Conservation (phyloP, 176 grass and related monocot genomes). For the Hyparrhenia diplandra region DNA sequence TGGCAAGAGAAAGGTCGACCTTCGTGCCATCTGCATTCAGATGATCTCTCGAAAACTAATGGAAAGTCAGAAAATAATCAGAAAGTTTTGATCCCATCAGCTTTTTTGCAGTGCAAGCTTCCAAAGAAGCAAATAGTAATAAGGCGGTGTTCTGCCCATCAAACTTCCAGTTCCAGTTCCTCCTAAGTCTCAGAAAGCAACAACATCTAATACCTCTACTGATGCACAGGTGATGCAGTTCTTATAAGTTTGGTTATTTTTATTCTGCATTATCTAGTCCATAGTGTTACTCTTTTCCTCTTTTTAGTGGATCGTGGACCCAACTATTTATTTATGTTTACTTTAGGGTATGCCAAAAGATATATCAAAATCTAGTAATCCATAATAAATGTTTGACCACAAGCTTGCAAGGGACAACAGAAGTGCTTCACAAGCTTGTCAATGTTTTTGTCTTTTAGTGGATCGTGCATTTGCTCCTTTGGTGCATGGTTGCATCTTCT, state of each 20-base stretch:
- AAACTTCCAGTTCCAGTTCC: constrained; percentile 31
- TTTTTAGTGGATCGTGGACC: background rate
- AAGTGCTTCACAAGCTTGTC: background rate
- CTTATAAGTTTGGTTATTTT: background rate
- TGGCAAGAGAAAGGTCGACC: background rate
- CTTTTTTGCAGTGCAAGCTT: background rate
- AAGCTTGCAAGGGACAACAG: background rate
- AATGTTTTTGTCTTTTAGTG: too few species aligned
- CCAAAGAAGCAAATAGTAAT: constrained; percentile 23
- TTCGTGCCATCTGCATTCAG: background rate
- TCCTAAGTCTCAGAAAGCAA: constrained; percentile 27
- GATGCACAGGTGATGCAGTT: constrained; percentile 27
- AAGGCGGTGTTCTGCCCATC: constrained; percentile 20
- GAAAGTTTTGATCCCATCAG: constrained; percentile 1
- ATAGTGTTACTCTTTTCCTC: background rate
- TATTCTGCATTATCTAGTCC: background rate
- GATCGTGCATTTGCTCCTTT: background rate
- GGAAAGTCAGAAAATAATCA: constrained; percentile 26
- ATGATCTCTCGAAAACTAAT: background rate
- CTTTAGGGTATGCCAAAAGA: background rate
- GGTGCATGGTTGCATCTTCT: background rate
- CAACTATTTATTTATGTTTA: background rate
- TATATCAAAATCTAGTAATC: background rate
- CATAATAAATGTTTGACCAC: background rate
- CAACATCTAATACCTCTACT: background rate